Percentiles rank a stretch among this genome's conserved stretches.
Conservation (phyloP, 208 protist genomes). For the Leishmania mexicana region DNA sequence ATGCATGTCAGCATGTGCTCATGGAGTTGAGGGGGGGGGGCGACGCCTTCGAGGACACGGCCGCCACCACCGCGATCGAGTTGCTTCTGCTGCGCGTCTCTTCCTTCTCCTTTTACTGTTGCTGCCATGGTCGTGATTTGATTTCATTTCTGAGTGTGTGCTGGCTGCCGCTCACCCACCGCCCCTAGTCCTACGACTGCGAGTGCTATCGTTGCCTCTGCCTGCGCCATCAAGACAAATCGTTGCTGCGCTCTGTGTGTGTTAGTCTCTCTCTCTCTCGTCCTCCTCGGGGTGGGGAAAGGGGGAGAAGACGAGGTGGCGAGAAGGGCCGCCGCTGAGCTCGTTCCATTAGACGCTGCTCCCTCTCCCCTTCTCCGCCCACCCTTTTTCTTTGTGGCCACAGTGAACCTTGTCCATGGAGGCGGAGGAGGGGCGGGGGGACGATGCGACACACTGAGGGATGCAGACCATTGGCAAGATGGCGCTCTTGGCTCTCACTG, state of each 20-base stretch:
- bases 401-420: not conserved
- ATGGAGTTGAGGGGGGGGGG: not conserved
- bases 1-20: constrained; percentile 3
- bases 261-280: not conserved
- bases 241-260: not conserved
- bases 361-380: not conserved
- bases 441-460: not conserved
- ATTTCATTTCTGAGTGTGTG: not conserved
- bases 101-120: not conserved
- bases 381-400: not conserved
- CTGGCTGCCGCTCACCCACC: not conserved
- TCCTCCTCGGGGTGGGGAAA: not conserved
- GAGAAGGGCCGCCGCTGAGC: not conserved
- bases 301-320: not conserved
- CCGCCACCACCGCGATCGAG: not conserved
- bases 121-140: not conserved
- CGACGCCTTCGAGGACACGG: not conserved
- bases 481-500: not conserved
- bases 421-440: not conserved
- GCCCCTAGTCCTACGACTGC: not conserved
- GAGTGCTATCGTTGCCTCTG: not conserved
- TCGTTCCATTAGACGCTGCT: not conserved
- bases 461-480: not conserved
- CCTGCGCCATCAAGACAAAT: not conserved
- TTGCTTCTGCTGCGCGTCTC: not conserved